phyloP scores from a whole-genome alignment of 768 basidiomycete species.

The Agaricus subrufescens region DNA sequence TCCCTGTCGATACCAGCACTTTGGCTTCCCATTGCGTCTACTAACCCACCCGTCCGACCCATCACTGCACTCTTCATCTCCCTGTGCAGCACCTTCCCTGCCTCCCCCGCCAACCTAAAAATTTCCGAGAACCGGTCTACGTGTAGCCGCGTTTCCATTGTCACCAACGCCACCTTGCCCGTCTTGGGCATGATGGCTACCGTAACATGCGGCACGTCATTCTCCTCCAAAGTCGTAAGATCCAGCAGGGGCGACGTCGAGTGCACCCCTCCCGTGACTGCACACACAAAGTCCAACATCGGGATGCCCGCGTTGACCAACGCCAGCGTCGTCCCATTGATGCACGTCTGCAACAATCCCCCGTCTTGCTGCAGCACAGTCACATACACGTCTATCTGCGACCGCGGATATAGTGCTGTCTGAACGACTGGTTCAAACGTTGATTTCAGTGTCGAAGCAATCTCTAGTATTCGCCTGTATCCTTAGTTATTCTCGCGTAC shows the following conservation, averaged over 20 bases:
- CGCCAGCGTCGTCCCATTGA: conserved; percentile 93
- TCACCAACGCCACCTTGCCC: conserved; percentile 81
- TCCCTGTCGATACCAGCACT: conserved; percentile 25
- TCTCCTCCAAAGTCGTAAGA: conserved; percentile 85
- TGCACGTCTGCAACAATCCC: conserved; percentile 82
- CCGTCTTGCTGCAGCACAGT: conserved; percentile 95
- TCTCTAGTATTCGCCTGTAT: conserved; percentile 77
- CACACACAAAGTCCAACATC: conserved; percentile 85
- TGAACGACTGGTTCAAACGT: conserved; percentile 97
- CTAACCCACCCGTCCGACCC: conserved; percentile 55
- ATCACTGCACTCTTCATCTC: conserved; percentile 81
- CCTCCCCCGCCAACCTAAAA: conserved; percentile 73
- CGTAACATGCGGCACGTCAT: conserved; percentile 82
- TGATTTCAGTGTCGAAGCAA: conserved; percentile 81
- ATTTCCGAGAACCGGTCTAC: conserved; percentile 92
- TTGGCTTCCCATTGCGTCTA: conserved; percentile 27
- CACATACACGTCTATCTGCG: conserved; percentile 90
- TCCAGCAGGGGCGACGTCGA: conserved; percentile 80
- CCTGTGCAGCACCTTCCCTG: conserved; percentile 66
- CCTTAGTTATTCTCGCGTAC: not conserved
- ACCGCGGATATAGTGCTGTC: conserved; percentile 86
- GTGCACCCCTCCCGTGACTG: conserved; percentile 85
- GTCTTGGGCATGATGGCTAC: conserved; percentile 87
- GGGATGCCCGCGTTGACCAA: conserved; percentile 89
- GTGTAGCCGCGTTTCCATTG: conserved; percentile 92